Evolutionary conservation across 192 early-diverging fungal species (phyloP), one percentile per base, ranked within the genome.

Genomic region (Podila clonocystis): DNA sequence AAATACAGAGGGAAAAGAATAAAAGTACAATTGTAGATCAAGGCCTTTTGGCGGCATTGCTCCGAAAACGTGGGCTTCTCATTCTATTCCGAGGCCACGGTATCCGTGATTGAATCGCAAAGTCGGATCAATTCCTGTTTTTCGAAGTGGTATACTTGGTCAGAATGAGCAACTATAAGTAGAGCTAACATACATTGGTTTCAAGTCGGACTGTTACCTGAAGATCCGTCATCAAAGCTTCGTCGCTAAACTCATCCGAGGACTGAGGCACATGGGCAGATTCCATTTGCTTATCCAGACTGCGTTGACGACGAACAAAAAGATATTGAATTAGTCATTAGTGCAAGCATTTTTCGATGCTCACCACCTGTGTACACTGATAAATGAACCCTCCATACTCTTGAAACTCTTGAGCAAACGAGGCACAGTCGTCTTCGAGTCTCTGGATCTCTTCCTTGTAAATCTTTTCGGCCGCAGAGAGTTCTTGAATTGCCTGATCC

Each of bases 401-500:
- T 63, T 80, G 77, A 29, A 80, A 80, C 19, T 72, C 66, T 30
- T 80, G 60, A 5, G 71, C 66, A 65, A 80, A 69, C 0, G 62
- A 60, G 11, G 30, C 29, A 30, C 70, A 80, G 1, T 80, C 70
- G 3, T 38, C 33, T n/a, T 80, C 70, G 22, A 80, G 62, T 9
- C 30, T 31, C 9, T 50, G 33, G 19, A 80, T 55, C 19, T 73
- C 77, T 50, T 50, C 50, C 36, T 73, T 73, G 77, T 63, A 73
- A 22, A 72, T 80, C 5, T 59, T 72, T 57, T 80, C 77, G 0
- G 77, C 77, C 19, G 61, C 34, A 2, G 45, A 20, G 5, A 80
- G 67, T 38, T 80, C 77, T n/a, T 80, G 66, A 12, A 80, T 80
- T 1, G 77, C 77, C 24, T 80, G 70, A 58, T 80, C 77, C 30